Evolutionary conservation across 306 rosid species (phyloP).

Genomic region (Cicer judaicum): DNA sequence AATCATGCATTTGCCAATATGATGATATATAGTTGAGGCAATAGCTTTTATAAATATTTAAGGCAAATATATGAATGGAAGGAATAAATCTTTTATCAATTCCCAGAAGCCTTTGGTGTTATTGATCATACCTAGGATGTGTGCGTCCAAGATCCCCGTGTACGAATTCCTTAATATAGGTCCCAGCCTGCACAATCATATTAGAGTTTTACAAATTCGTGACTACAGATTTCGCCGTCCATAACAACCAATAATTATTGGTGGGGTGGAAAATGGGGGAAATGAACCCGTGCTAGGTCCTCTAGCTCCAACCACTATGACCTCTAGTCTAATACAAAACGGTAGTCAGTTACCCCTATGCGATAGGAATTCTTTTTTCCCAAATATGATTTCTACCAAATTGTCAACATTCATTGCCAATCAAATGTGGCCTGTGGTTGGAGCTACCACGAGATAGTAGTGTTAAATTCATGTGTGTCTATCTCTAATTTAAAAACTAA

Average conservation of each 20-base stretch:
- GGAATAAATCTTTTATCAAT: conserved; percentile 5
- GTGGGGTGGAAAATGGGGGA: background rate
- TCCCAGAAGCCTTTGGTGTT: background rate
- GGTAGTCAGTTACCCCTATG: background rate
- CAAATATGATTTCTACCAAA: background rate
- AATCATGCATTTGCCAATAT: conserved; percentile 16
- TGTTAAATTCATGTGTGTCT: conserved; percentile 2
- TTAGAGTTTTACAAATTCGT: conserved; percentile 7
- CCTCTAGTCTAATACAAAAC: background rate
- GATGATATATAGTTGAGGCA: conserved; percentile 14
- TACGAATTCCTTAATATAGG: conserved; percentile 94
- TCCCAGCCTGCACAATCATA: conserved; percentile 74
- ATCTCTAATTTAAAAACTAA: conserved; percentile 29
- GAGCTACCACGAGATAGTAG: background rate
- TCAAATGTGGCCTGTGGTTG: conserved; percentile 34
- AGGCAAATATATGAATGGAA: background rate
- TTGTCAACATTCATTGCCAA: conserved; percentile 27
- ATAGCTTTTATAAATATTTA: background rate
- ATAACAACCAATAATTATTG: conserved; percentile 12
- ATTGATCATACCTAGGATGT: conserved; percentile 72
- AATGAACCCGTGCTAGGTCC: conserved; percentile 12
- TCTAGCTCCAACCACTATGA: conserved; percentile 11
- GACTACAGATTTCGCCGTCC: conserved; percentile 19
- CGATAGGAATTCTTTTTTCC: conserved; percentile 14
- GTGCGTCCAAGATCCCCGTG: conserved; percentile 97